Base-by-base conservation (phyloP, 148 eudicot genomes). In the Diospyros kaki region DNA sequence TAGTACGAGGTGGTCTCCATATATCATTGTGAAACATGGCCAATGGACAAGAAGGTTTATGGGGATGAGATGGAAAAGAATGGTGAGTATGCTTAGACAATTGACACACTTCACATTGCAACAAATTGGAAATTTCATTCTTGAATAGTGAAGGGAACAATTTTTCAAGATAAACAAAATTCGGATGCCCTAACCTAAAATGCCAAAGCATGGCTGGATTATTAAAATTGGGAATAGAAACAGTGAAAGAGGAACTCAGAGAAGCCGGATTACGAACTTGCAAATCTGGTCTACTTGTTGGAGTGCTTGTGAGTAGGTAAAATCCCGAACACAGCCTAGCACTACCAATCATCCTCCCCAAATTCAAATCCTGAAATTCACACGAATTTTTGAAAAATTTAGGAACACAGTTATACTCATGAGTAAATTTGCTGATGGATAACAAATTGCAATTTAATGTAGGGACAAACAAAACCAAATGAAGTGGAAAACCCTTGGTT, bases 331-430 rank as follows among this genome's bases (percentile, higher is more conserved):
- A 13, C 59, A 5, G 6, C 64, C 17, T 18, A 60, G 40, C 64
- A 60, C 40, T 60, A 39, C 64, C 64, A 60, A 60, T 60, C 64
- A n/a, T 60, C 64, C 40, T 60, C 64, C 64, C 7, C 17, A 9
- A 60, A n/a, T 60, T 39, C 64, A 60, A 15, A 18, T 60, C 64
- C 7, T 5, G 40, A 60, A 60, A 60, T 15, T 60, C 64, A 60
- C 40, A 60, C 15, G 17, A 4, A 39, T n/a, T 60, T 60, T n/a
- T 5, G 1, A 9, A 60, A 60, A 60, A 60, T n/a, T 60, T 60
- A 60, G 42, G 1, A 38, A 18, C 28, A 28, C 64, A 60, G 1
- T 60, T 60, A 3, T 5, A 18, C 4, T n/a, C 9, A 2, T 60
- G 38, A 18, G 64, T 60, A 5, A 60, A 39, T 60, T 60, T 60